A percentile compares a stretch with the other conserved stretches of the same genome.
Conservation (phyloP, 257 asterid genomes). For the Anisodus acutangulus region DNA sequence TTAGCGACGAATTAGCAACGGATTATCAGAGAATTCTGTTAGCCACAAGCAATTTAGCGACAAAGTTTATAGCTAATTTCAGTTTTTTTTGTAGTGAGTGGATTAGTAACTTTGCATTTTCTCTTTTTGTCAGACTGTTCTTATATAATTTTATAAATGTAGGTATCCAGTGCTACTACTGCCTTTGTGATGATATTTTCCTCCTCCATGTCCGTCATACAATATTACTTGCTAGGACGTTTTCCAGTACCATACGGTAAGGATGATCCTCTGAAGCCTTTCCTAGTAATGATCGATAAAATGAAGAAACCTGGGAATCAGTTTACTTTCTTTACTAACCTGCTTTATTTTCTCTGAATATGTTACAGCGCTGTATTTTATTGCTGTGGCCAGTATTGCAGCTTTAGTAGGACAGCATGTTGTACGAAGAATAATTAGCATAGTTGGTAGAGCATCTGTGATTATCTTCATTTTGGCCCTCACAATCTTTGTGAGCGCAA, state of each 20-base stretch:
- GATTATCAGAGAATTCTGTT: too few relatives aligned
- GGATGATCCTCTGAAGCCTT: not conserved
- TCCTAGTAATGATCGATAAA: not conserved
- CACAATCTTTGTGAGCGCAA: slow-evolving; percentile 61
- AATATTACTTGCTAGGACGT: slow-evolving; percentile 59
- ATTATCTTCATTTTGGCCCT: slow-evolving; percentile 70
- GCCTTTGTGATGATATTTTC: slow-evolving; percentile 59
- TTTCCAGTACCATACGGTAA: slow-evolving; percentile 63
- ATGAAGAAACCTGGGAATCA: not conserved
- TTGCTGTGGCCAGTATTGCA: slow-evolving; percentile 55
- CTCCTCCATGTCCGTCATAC: slow-evolving; percentile 68
- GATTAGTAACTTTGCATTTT: not conserved
- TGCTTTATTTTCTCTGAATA: not conserved
- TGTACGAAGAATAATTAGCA: slow-evolving; percentile 61
- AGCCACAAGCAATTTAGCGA: too few relatives aligned
- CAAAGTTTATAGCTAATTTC: too few relatives aligned
- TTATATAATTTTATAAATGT: not conserved
- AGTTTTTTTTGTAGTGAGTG: not conserved
- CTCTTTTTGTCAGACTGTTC: not conserved
- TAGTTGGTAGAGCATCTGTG: slow-evolving; percentile 69
- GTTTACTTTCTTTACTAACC: not conserved
- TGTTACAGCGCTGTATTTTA: slow-evolving; percentile 59
- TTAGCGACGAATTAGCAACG: too few relatives aligned
- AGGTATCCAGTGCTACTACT: slow-evolving; percentile 72
- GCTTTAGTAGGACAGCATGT: slow-evolving; percentile 62